Evolutionary conservation across 768 basidiomycete genomes (phyloP).

Genomic region (Leccinum obscurum): DNA sequence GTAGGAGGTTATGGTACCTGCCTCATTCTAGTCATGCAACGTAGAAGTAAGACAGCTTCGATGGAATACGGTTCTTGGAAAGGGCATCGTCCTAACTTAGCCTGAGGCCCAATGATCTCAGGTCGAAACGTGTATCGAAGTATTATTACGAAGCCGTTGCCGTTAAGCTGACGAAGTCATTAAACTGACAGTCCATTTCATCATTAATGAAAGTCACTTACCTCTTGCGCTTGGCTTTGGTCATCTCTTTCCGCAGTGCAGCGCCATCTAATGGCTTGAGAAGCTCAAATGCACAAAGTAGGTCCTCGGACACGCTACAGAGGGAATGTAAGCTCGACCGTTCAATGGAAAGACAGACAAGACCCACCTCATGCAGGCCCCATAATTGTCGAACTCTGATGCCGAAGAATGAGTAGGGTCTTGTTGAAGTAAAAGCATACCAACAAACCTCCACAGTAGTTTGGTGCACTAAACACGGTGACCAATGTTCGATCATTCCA

Average conservation of each 20-base stretch:
- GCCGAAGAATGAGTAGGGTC: constrained; percentile 18
- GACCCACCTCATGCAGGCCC: constrained; percentile 87
- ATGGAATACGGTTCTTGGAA: constrained; percentile 20
- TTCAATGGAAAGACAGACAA: background rate
- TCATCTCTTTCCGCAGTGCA: constrained; percentile 97
- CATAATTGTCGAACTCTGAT: constrained; percentile 92
- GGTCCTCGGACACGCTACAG: constrained; percentile 88
- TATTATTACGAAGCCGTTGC: constrained; percentile 32
- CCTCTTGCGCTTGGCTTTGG: constrained; percentile 98
- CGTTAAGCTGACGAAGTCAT: constrained; percentile 30
- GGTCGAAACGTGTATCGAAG: background rate
- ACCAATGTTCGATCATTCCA: constrained; percentile 99
- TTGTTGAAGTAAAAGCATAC: constrained; percentile 1
- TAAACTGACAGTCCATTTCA: background rate
- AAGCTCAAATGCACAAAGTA: constrained; percentile 96
- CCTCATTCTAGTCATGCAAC: constrained; percentile 28
- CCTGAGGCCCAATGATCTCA: constrained; percentile 12
- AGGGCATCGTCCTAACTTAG: constrained; percentile 4
- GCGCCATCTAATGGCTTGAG: constrained; percentile 95
- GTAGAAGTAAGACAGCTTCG: constrained; percentile 22
- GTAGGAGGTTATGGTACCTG: constrained; percentile 28
- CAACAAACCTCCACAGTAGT: constrained; percentile 88
- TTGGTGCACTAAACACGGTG: constrained; percentile 98
- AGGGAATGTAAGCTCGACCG: constrained; percentile 16
- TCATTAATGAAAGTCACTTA: constrained; percentile 26